Conservation (phyloP, 2,329 filamentous ascomycete genomes). For the Epichloe gansuensis region DNA sequence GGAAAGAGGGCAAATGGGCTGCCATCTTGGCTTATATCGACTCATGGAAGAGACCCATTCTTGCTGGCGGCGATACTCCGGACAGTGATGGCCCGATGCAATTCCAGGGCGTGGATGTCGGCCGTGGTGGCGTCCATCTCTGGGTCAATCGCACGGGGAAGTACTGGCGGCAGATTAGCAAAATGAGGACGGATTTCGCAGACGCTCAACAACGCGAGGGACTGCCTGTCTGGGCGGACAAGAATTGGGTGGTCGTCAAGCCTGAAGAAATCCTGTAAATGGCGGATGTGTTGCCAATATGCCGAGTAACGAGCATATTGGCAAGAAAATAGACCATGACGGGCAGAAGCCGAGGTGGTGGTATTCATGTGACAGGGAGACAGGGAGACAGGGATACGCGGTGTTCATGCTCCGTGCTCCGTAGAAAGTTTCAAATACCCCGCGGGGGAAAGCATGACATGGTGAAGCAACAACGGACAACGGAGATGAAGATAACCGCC, state of each 20-base stretch:
- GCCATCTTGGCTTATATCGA: conserved; percentile 30
- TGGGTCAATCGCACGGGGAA: conserved; percentile 27
- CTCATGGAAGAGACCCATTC: conserved; percentile 28
- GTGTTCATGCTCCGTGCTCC: too few species aligned
- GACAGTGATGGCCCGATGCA: conserved; percentile 30
- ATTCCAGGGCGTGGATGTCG: conserved; percentile 30
- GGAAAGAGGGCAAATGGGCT: conserved; percentile 31
- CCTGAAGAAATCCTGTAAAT: conserved; percentile 25
- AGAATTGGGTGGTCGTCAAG: conserved; percentile 31
- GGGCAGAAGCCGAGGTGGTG: too few species aligned
- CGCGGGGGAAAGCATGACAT: too few species aligned
- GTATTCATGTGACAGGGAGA: too few species aligned
- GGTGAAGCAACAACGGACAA: too few species aligned
- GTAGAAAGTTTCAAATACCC: too few species aligned
- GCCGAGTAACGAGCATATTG: too few species aligned
- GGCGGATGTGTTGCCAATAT: not conserved
- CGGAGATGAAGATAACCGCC: too few species aligned
- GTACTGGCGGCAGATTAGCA: conserved; percentile 21
- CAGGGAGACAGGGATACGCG: too few species aligned
- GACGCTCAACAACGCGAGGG: conserved; percentile 22
- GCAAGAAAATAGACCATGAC: too few species aligned
- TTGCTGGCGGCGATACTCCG: conserved; percentile 30
- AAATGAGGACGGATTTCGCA: conserved; percentile 24
- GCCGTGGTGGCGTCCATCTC: conserved; percentile 27
- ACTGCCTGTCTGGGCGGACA: conserved; percentile 27